Base-by-base conservation (phyloP, 2,329 filamentous ascomycete species). In the Colletotrichum australisinense region DNA sequence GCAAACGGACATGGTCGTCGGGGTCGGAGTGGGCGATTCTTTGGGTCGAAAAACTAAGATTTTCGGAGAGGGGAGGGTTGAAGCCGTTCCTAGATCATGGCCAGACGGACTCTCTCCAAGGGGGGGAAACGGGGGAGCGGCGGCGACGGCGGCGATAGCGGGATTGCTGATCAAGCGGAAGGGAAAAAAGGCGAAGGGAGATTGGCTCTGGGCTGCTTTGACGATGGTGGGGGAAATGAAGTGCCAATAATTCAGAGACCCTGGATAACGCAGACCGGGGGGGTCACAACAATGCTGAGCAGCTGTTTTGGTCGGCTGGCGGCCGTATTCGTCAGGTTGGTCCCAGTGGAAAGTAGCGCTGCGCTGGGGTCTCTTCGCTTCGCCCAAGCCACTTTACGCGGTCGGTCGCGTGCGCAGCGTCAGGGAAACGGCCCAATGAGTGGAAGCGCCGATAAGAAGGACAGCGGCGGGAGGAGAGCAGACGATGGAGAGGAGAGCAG, bases 141-240 rank as follows among this genome's bases (percentile, higher is more conserved):
- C 42, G 28, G 22, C 62, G 42, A 16, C 52, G 59, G 46, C 24
- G 46, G 57, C 26, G 63, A 56, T 71, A 69, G 58, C 63, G 72
- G 68, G 26, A 63, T 67, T 74, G 71, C 26, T 62, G 26, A 63
- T 66, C 57, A 66, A 58, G 70, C 49, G 56, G 63, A 57, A 62
- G 69, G 38, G 49, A 56, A 70, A 60, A 62, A 67, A 55, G 66
- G 32, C 46, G 58, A 74, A 75, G 66, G 66, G 62, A 75, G 66
- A 75, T 73, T 73, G 66, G 70, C 42, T 35, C 62, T 24, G 70
- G 42, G 38, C 58, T 69, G 65, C 71, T 70, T 73, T 73, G 71
- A 68, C 71, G 73, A 74, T 69, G 67, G 73, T 74, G 73, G 73
- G 72, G 73, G 73, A 75, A 75, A 75, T 75, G 73, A 75, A 72